Base-by-base conservation (phyloP, 1,284 basidiomycete species). In the Chalciporus sp. region DNA sequence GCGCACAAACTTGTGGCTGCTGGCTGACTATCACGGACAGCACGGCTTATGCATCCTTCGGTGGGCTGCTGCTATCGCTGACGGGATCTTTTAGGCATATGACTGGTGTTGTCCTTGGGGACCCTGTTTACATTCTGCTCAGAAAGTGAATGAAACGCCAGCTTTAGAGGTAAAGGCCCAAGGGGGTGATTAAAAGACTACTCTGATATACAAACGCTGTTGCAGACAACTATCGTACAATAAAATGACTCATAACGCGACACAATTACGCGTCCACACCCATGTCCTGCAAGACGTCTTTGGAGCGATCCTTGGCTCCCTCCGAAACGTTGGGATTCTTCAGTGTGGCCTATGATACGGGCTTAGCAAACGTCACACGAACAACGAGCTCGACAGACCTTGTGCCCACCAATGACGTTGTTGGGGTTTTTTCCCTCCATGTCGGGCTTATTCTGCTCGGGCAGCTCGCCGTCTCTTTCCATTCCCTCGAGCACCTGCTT, bases 41-140 rank as follows among this genome's bases (percentile, higher is more conserved):
- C 49, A 98, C 95, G 28, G 95, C 90, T 29, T 99, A 98, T 70
- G 89, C 90, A 45, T 98, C 94, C 4, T 99, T 97, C 61, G 96
- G 96, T 42, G 96, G 96, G n/a, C 80, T 99, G 27, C 80, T 99
- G 46, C 91, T 99, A 88, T 95, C 96, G 2, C 76, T 99, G 54
- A 90, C 94, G 43, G 96, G 96, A 6, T 92, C 88, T 41, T 96
- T 90, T 75, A 85, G 97, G 58, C 95, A 98, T 77, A 84, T 98
- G 81, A 89, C 92, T 47, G 88, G 85, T 67, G 86, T 99, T 56
- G 93, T 96, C 17, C 85, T 98, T 26, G 95, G 95, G 26, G 92
- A 96, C 67, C 91, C 95, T 59, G 83, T 98, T 55, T 98, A 94
- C 74, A 78, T 98, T 49, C 80, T 98, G 41, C 82, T 98, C 74